A percentile compares a stretch with the other conserved stretches of the same genome.
These are phyloP conservation scores for Geranium brycei DNA, from an alignment of 345 rosid species.

Conservation along the genomic window DNA sequence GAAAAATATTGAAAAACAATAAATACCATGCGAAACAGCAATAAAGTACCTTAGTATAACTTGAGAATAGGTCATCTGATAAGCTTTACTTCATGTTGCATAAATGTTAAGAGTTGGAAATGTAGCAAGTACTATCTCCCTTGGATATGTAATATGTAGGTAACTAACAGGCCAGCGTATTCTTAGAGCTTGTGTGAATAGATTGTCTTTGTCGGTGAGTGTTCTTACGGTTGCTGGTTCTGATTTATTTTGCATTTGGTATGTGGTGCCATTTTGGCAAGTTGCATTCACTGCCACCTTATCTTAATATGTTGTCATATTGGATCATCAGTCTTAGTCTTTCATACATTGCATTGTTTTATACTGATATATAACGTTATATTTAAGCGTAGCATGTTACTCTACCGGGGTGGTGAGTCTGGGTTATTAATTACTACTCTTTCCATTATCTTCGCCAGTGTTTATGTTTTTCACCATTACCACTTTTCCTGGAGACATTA, in stretches of 20 bases:
- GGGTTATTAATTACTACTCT: no score
- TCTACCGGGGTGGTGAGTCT: no score
- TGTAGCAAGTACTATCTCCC: background rate
- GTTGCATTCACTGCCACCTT: background rate
- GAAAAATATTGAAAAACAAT: no score
- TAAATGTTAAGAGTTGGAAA: background rate
- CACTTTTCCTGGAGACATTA: slow-evolving; percentile 3
- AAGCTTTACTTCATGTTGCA: background rate
- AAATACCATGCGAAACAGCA: no score
- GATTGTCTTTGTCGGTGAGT: background rate
- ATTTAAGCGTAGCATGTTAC: no score
- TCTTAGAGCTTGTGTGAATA: background rate
- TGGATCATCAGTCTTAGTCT: no score
- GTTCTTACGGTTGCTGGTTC: background rate
- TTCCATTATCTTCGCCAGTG: background rate
- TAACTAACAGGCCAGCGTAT: background rate
- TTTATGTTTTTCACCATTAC: background rate
- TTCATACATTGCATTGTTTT: no score
- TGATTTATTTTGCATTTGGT: background rate
- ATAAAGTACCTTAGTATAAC: no score
- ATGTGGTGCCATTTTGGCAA: background rate
- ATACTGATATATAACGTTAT: no score
- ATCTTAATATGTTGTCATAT: background rate
- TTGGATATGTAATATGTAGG: background rate
- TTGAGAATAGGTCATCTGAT: background rate